Evolutionary conservation across 2,329 filamentous ascomycete genomes (phyloP), one percentile per base, ranked within the genome.

Genomic region (Aspergillus neoniger): DNA sequence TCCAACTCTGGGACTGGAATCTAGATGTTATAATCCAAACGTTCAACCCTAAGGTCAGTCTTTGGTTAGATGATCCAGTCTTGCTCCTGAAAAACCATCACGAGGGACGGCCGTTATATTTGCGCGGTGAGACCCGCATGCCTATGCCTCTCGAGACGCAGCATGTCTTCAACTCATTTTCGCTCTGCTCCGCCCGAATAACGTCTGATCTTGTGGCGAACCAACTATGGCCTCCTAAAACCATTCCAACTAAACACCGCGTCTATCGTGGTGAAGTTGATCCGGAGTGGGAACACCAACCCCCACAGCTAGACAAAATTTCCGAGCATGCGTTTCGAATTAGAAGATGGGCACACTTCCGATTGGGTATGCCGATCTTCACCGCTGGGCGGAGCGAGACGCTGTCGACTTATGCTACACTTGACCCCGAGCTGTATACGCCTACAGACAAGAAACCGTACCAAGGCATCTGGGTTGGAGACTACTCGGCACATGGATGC

Each of bases 381-480:
- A 66, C 67, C 4, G 67, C 62, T 41, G 66, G 59, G 41, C 67
- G 60, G 5, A 69, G 66, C 21, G 84, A 86, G 65, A 80, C 82
- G 47, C 78, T 87, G 17, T 80, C 81, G 2, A 88, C 85, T 0
- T 88, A 86, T 68, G 91, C 90, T 0, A 96, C 92, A 0, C 80
- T 98, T 1, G 87, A 92, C 47, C 85, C 87, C 3, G 79, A 79
- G 2, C 76, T 89, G n/a, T 97, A 96, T 72, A 95, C 87, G 0
- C 92, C 94, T 0, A 96, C 92, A 0, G 74, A 79, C 9, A 82
- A 88, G 57, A 94, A 92, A 72, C 93, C 92, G 0, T 97, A 88
- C 81, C 87, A 92, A 64, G 94, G 94, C 0, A 91, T 99, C 30
- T 98, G 91, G 90, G 89, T 92, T 15, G 93, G 93, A 0, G 93